Evolutionary conservation across 352 stramenopile species (phyloP).

Genomic region (Globisporangium rhizosaccharum): DNA sequence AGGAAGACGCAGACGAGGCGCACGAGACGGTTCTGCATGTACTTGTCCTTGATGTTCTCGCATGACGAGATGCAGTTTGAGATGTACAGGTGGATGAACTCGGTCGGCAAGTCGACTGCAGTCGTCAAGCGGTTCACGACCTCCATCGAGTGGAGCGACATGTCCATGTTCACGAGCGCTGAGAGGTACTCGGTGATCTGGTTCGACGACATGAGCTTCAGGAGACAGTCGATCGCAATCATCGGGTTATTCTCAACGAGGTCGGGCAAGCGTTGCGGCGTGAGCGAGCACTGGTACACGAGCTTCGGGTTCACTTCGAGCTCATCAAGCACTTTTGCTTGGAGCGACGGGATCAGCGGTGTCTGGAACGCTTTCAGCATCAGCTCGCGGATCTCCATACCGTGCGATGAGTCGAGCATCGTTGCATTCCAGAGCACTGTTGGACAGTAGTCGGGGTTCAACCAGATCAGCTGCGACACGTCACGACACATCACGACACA

Average conservation of each 20-base stretch:
- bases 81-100: conserved; percentile 99
- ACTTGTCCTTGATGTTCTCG: conserved; percentile 98
- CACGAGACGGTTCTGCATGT: conserved; percentile 96
- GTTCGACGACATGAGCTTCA: conserved; percentile 88
- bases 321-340: conserved; percentile 88
- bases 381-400: conserved; percentile 83
- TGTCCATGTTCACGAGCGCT: conserved; percentile 98
- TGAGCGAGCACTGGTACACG: conserved; percentile 91
- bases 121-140: conserved; percentile 93
- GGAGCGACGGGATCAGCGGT: conserved; percentile 81
- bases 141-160: conserved; percentile 99
- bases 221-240: conserved; percentile 95
- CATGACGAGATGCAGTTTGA: conserved; percentile 98
- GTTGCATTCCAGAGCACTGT: conserved; percentile 88
- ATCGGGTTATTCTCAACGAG: conserved; percentile 98
- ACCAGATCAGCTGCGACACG: conserved; percentile 70
- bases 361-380: conserved; percentile 90
- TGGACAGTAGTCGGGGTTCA: conserved; percentile 90
- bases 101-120: conserved; percentile 90
- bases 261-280: conserved; percentile 91
- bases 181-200: conserved; percentile 96
- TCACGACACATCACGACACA: not conserved
- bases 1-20: conserved; percentile 98
- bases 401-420: conserved; percentile 85
- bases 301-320: conserved; percentile 87